Conservation (phyloP, 73 alveolate genomes). For the Paramecium biaurelia region DNA sequence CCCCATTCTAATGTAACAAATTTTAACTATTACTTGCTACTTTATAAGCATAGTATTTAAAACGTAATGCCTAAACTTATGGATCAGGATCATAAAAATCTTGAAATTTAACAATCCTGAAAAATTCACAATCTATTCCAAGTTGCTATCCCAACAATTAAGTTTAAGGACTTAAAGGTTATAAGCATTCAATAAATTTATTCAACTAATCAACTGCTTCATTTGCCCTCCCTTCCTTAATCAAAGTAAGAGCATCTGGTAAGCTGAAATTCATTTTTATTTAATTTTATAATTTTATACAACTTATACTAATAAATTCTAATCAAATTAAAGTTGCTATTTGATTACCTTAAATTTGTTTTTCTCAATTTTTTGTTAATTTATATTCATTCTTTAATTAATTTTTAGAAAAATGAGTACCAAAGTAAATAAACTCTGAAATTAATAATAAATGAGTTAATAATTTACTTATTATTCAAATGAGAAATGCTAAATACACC, state of each 20-base stretch:
- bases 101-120: slow-evolving; percentile 10
- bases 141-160: background rate
- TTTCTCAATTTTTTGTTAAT: too few species aligned
- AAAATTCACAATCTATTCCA: slow-evolving; percentile 33
- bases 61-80: background rate
- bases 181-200: slow-evolving; percentile 10
- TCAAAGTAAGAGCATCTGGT: slow-evolving; percentile 7
- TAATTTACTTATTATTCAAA: background rate
- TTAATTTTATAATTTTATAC: background rate
- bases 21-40: background rate
- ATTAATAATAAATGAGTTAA: background rate
- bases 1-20: slow-evolving; percentile 1
- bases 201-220: slow-evolving; percentile 41
- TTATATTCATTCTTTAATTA: background rate
- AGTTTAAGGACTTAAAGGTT: slow-evolving; percentile 34
- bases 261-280: slow-evolving; percentile 39
- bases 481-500: background rate
- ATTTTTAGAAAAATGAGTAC: background rate
- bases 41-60: slow-evolving; percentile 38
- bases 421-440: background rate
- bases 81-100: slow-evolving; percentile 41
- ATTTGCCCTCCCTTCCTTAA: slow-evolving; percentile 14
- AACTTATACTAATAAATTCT: background rate
- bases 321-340: too few species aligned
- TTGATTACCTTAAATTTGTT: too few species aligned